These are phyloP conservation scores for Canavalia ensiformis DNA, from an alignment of 306 rosid species.

Conservation along the genomic window DNA sequence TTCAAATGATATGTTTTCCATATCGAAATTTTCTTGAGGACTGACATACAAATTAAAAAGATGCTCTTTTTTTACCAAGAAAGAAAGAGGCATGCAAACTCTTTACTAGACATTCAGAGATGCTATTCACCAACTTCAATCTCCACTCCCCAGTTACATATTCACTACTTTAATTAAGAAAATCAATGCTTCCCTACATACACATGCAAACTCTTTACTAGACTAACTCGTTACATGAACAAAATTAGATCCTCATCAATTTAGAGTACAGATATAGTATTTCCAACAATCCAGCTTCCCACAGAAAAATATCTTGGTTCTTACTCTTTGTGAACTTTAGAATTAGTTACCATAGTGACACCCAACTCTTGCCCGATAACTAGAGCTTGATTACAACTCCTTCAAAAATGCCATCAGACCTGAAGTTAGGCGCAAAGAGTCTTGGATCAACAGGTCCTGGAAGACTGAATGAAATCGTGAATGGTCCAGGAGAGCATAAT, in stretches of 20 bases:
- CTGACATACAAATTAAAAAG: slow-evolving; percentile 11
- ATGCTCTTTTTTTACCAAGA: background rate
- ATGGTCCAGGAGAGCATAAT: slow-evolving; percentile 74
- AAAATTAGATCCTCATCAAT: slow-evolving; percentile 35
- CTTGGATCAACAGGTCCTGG: slow-evolving; percentile 91
- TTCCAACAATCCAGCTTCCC: slow-evolving; percentile 29
- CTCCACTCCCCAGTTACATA: background rate
- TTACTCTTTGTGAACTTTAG: background rate
- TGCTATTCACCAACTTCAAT: background rate
- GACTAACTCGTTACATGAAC: slow-evolving; percentile 15
- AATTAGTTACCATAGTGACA: slow-evolving; percentile 34
- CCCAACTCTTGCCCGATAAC: slow-evolving; percentile 21
- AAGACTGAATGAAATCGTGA: slow-evolving; percentile 74
- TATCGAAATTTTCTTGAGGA: background rate
- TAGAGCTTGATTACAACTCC: slow-evolving; percentile 65
- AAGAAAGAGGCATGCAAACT: background rate
- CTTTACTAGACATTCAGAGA: background rate
- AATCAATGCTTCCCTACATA: slow-evolving; percentile 6
- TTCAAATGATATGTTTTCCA: background rate
- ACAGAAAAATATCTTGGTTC: background rate
- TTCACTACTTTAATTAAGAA: background rate
- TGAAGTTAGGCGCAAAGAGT: slow-evolving; percentile 74
- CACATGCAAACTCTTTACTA: slow-evolving; percentile 22
- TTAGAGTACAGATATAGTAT: slow-evolving; percentile 16
- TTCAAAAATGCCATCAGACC: slow-evolving; percentile 78